These are phyloP conservation scores for Teratosphaeria epicoccoides DNA, from an alignment of 2,329 filamentous ascomycete genomes.

Conservation along the genomic window DNA sequence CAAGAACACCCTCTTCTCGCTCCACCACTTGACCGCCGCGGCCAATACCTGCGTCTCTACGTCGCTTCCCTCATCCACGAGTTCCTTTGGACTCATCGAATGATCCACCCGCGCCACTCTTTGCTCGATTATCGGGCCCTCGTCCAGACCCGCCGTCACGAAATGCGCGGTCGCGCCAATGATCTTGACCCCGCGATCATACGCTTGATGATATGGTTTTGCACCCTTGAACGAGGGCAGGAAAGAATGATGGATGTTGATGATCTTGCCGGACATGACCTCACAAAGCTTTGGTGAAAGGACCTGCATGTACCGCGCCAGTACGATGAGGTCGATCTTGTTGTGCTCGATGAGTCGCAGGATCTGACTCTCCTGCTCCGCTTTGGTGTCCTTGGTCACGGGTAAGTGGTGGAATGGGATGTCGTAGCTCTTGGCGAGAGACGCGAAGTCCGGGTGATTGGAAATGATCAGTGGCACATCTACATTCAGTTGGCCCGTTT, in stretches of 20 bases:
- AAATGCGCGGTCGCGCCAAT: slow-evolving; percentile 80
- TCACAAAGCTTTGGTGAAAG: slow-evolving; percentile 62
- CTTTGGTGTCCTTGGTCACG: slow-evolving; percentile 67
- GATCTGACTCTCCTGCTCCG: slow-evolving; percentile 59
- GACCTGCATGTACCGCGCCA: slow-evolving; percentile 83
- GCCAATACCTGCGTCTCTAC: slow-evolving; percentile 76
- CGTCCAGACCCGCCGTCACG: slow-evolving; percentile 73
- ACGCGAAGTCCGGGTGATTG: slow-evolving; percentile 65
- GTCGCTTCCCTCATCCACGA: slow-evolving; percentile 71
- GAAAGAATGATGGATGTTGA: slow-evolving; percentile 88
- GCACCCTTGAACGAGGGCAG: slow-evolving; percentile 80
- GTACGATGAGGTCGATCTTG: slow-evolving; percentile 65
- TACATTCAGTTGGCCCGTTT: slow-evolving; percentile 62
- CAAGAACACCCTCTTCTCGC: slow-evolving; percentile 65
- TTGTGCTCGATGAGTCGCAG: slow-evolving; percentile 59
- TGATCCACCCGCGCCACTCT: slow-evolving; percentile 68
- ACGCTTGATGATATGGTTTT: slow-evolving; percentile 80
- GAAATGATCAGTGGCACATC: slow-evolving; percentile 70
- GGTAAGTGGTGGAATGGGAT: slow-evolving; percentile 74
- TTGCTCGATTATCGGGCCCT: slow-evolving; percentile 84
- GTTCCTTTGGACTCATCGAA: slow-evolving; percentile 60
- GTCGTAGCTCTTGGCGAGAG: slow-evolving; percentile 60
- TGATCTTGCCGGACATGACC: slow-evolving; percentile 75
- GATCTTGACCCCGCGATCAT: slow-evolving; percentile 78
- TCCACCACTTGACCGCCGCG: slow-evolving; percentile 74